phyloP scores from a whole-genome alignment of 306 rosid species.

The Cicer chorassanicum region DNA sequence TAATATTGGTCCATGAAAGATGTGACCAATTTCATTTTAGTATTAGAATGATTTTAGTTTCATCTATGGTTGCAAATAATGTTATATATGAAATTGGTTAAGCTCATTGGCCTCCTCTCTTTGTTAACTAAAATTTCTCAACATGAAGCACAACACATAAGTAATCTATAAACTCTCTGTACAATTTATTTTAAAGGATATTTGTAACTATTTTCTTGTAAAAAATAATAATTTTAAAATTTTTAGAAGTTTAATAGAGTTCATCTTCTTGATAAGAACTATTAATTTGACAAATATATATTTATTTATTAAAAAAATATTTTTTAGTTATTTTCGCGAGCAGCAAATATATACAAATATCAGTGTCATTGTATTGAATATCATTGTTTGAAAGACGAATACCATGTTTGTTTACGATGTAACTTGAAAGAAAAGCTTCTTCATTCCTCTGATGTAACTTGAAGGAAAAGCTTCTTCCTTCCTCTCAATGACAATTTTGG shows the following conservation, averaged over 20 bases:
- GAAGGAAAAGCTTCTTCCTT: not conserved
- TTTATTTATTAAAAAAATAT: too few relatives aligned
- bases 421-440: not conserved
- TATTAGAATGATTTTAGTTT: not conserved
- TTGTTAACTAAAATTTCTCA: not conserved
- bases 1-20: not conserved
- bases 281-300: too few relatives aligned
- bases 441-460: not conserved
- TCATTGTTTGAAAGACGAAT: too few relatives aligned
- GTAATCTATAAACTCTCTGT: not conserved
- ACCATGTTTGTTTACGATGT: too few relatives aligned
- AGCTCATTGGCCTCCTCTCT: not conserved
- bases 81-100: not conserved
- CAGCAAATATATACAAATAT: too few relatives aligned
- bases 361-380: too few relatives aligned
- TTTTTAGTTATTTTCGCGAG: too few relatives aligned
- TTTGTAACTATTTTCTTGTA: too few relatives aligned
- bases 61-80: not conserved
- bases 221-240: too few relatives aligned
- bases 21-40: not conserved
- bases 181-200: too few relatives aligned
- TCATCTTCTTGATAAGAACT: too few relatives aligned
- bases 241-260: too few relatives aligned
- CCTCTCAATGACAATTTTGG: not conserved
- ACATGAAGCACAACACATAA: not conserved